These are phyloP conservation scores for Marasmius oreades DNA, from an alignment of 1,284 basidiomycete genomes.

Conservation along the genomic window DNA sequence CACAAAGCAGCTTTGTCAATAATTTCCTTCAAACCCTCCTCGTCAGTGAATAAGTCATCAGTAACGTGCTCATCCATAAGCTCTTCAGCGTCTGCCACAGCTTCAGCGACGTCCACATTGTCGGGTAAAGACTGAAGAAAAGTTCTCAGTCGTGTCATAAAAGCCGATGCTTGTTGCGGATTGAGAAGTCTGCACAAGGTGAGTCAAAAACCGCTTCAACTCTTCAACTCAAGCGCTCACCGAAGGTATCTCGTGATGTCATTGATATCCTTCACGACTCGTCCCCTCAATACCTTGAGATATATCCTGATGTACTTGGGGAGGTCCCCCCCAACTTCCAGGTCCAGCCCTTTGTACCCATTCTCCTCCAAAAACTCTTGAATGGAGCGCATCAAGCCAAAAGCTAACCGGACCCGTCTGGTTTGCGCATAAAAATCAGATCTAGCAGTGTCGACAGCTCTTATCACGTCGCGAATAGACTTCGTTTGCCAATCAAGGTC, in stretches of 20 bases:
- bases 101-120: background rate
- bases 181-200: too few species aligned
- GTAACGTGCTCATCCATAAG: background rate
- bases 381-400: conserved; percentile 40
- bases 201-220: too few species aligned
- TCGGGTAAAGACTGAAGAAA: background rate
- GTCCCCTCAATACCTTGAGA: conserved; percentile 14
- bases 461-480: conserved; percentile 28
- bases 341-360: conserved; percentile 35
- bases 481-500: conserved; percentile 17
- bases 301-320: background rate
- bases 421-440: conserved; percentile 29
- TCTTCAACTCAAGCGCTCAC: too few species aligned
- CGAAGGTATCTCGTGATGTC: too few species aligned
- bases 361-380: conserved; percentile 38
- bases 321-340: background rate
- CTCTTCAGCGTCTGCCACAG: background rate
- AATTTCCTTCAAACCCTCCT: background rate
- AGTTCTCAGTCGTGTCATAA: background rate
- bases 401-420: conserved; percentile 41
- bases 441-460: conserved; percentile 35
- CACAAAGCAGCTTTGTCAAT: background rate
- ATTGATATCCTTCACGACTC: background rate
- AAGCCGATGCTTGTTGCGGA: too few species aligned
- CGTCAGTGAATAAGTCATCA: background rate